phyloP scores from a whole-genome alignment of 1,284 basidiomycete genomes.

The Microbotryum scabiosae region DNA sequence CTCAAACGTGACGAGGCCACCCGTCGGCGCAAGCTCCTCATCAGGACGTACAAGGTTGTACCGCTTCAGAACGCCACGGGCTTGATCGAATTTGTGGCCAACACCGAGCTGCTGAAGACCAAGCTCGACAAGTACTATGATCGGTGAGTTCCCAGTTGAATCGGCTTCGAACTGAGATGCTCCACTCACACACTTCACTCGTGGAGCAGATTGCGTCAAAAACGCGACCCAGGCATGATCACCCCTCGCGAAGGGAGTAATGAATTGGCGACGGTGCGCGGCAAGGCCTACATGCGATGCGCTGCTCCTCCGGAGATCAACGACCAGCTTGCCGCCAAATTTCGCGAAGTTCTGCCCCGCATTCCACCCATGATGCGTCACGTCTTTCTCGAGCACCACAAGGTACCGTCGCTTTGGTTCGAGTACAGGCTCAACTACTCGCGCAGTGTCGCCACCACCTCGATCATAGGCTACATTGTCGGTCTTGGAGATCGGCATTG shows the following conservation, averaged over 20 bases:
- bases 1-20: conserved; percentile 67
- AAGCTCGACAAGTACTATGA: conserved; percentile 10
- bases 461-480: conserved; percentile 86
- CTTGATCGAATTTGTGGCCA: conserved; percentile 80
- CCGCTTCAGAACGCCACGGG: conserved; percentile 75
- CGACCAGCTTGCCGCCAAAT: conserved; percentile 37
- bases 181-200: background rate
- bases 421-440: conserved; percentile 84
- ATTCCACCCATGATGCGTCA: conserved; percentile 85
- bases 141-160: conserved; percentile 6
- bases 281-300: too few species aligned
- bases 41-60: conserved; percentile 81
- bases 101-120: conserved; percentile 59
- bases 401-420: conserved; percentile 83
- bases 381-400: conserved; percentile 84
- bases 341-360: conserved; percentile 49
- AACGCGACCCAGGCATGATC: background rate
- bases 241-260: background rate
- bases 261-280: too few species aligned
- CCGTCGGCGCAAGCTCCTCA: conserved; percentile 58
- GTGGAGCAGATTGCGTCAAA: background rate
- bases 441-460: conserved; percentile 83
- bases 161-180: background rate
- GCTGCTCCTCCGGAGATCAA: too few species aligned
- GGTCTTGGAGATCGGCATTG: conserved; percentile 90